Base-by-base conservation (phyloP, 129 eudicot genomes). In the Silybum marianum region DNA sequence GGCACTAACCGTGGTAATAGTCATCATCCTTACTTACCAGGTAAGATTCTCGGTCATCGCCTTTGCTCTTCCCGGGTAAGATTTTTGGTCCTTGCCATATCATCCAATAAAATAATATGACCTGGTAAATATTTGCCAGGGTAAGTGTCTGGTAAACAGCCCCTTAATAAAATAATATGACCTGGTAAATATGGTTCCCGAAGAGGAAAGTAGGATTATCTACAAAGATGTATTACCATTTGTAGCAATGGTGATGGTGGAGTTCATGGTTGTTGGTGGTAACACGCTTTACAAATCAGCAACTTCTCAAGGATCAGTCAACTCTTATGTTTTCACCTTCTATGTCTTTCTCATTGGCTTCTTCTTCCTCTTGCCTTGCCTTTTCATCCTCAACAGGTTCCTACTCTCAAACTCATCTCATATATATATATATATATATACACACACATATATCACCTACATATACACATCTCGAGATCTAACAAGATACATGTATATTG, bases 241-340 rank as follows among this genome's bases (percentile, higher is more conserved):
- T 81, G 60, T 73, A 66, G 86, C 75, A 19, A 78, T 87, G 88
- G 68, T 87, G 54, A 22, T 34, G 76, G 44, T 81, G 3, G 88
- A 87, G 60, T 77, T 54, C 19, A 73, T 76, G 73, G 19, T 48
- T 30, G 88, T 84, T 3, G 88, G 90, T 28, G 75, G 76, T 7
- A 81, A 72, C 81, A 87, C 86, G 1, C 78, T 87, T 40, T 87
- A 34, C 68, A 87, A 87, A 74, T 83, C 84, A 19, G 90, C 90
- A 75, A 67, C 62, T 48, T 21, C 23, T 60, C 13, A 65, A 18
- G 10, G 9, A 38, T 74, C 74, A 10, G n/a, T 87, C 2, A 81
- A 81, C 67, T 84, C 84, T 54, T 78, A 67, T 73, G 90, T 87
- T 67, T 87, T 87, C 79, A 81, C 87, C 46, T 78, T 85, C 78